Evolutionary conservation across 2,329 filamentous ascomycete genomes (phyloP).

Genomic region (Neopestalotiopsis sp.): DNA sequence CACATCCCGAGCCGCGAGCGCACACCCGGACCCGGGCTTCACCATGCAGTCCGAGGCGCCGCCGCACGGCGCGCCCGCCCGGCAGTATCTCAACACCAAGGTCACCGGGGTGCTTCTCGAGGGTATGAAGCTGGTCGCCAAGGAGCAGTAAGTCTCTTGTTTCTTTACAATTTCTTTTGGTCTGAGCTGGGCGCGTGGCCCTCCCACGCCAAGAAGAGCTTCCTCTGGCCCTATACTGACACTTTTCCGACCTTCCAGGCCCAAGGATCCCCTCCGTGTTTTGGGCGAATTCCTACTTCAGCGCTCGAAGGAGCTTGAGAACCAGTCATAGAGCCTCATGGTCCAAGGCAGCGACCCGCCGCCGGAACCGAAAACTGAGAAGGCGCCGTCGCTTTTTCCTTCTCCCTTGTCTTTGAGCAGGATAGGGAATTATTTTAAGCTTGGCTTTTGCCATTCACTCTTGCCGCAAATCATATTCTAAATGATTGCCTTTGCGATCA

Average conservation of each 20-base stretch:
- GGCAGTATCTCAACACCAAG: slow-evolving; percentile 74
- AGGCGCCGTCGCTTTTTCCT: too few relatives aligned
- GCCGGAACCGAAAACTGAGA: too few relatives aligned
- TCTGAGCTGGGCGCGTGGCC: background rate
- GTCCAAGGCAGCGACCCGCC: background rate
- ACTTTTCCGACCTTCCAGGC: slow-evolving; percentile 47
- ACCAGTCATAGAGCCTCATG: slow-evolving; percentile 20
- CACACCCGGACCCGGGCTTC: slow-evolving; percentile 58
- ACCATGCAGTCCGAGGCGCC: slow-evolving; percentile 66
- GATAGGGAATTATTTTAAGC: too few relatives aligned
- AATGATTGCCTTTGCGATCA: background rate
- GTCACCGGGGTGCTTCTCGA: slow-evolving; percentile 73
- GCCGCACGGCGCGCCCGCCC: slow-evolving; percentile 70
- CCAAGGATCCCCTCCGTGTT: slow-evolving; percentile 70
- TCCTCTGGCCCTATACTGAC: background rate
- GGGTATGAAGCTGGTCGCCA: slow-evolving; percentile 76
- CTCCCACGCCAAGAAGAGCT: background rate
- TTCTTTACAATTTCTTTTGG: background rate
- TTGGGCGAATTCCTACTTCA: slow-evolving; percentile 75
- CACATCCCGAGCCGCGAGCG: slow-evolving; percentile 61
- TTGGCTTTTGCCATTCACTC: too few relatives aligned
- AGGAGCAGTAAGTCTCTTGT: slow-evolving; percentile 67
- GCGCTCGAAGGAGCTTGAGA: slow-evolving; percentile 69
- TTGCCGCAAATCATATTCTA: too few relatives aligned
- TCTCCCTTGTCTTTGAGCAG: too few relatives aligned